Evolutionary conservation across 108 stramenopile genomes (phyloP), one percentile per base, ranked within the genome.

Genomic region (Cyclotella choctawhatcheeana): DNA sequence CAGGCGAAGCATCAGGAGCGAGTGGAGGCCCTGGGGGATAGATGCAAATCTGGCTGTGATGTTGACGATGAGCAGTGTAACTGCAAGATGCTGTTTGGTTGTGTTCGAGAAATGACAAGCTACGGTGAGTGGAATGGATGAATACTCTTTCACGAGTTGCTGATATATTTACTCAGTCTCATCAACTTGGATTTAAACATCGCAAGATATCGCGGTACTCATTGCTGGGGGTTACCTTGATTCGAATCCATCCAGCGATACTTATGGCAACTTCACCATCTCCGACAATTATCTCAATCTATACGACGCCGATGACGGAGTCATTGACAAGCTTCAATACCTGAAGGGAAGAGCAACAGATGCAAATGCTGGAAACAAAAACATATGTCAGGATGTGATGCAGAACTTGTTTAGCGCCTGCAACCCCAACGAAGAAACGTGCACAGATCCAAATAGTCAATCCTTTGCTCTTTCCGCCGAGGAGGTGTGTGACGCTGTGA

Each of bases 251-350:
- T n/a, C n/a, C 8, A 51, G 21, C 21, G 50, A 51, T 6, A 6
- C 5, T 7, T 51, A 21, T 51, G 50, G 20, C 5, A 51, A 51
- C 21, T 51, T 51, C 50, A 51, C 50, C n/a, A 51, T 21, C 50
- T 6, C 50, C 12, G 5, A n/a, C n/a, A n/a, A 51, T n/a, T n/a
- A 21, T 13, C n/a, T 51, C 21, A 51, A 51, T 5, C 50, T 51
- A 22, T 51, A 21, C n/a, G 50, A 51, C n/a, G 50, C 50, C 21
- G 50, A 51, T 13, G 50, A 51, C n/a, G 50, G n/a, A 16, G 21
- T 51, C 5, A 22, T 51, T n/a, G n/a, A 6, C 20, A 51, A 51
- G 21, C n/a, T 51, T 17, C 5, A 22, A 21, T 5, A 6, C 16
- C n/a, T 51, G 14, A 51, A 22, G n/a, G 21, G n/a, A 5, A n/a